Percentiles rank a stretch among this genome's conserved stretches.
Evolutionary conservation across 2,329 filamentous ascomycete species (phyloP).

Genomic region (Dryadomyces quercus-mongolicae): DNA sequence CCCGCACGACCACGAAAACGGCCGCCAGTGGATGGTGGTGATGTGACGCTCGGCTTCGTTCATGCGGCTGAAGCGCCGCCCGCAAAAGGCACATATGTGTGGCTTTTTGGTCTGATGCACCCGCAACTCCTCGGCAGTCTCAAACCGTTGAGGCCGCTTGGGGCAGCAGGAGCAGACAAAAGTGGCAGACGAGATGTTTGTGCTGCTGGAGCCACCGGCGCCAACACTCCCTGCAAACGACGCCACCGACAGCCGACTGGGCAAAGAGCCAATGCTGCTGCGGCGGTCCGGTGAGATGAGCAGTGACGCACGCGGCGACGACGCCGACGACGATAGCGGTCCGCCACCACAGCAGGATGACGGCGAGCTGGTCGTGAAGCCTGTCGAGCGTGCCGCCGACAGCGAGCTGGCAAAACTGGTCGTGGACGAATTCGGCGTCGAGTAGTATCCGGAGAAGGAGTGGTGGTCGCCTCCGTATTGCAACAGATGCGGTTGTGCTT

Average conservation of each 20-base stretch:
- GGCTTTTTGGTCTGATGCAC: slow-evolving; percentile 12
- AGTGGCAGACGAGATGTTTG: background rate
- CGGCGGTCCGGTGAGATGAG: slow-evolving; percentile 7
- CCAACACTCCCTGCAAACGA: slow-evolving; percentile 2
- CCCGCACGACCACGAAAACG: slow-evolving; percentile 12
- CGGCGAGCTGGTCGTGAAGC: slow-evolving; percentile 7
- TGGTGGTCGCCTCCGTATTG: background rate
- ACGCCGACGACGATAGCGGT: slow-evolving; percentile 7
- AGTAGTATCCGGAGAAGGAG: slow-evolving; percentile 10
- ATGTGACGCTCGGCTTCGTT: slow-evolving; percentile 14
- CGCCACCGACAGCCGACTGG: slow-evolving; percentile 10
- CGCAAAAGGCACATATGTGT: slow-evolving; percentile 13
- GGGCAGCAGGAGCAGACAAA: slow-evolving; percentile 11
- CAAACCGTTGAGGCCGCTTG: slow-evolving; percentile 11
- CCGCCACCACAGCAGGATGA: slow-evolving; percentile 5
- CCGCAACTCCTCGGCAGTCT: slow-evolving; percentile 10
- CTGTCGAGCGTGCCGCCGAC: slow-evolving; percentile 5
- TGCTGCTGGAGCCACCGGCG: background rate
- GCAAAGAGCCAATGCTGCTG: slow-evolving; percentile 11
- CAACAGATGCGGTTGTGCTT: slow-evolving; percentile 2
- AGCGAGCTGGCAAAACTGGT: slow-evolving; percentile 12
- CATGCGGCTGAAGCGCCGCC: slow-evolving; percentile 12
- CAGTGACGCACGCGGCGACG: slow-evolving; percentile 11
- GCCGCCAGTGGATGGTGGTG: slow-evolving; percentile 12
- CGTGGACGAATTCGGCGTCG: slow-evolving; percentile 12